These are phyloP conservation scores for Fusarium haematococcum DNA, from an alignment of 2,329 filamentous ascomycete genomes.

Conservation along the genomic window DNA sequence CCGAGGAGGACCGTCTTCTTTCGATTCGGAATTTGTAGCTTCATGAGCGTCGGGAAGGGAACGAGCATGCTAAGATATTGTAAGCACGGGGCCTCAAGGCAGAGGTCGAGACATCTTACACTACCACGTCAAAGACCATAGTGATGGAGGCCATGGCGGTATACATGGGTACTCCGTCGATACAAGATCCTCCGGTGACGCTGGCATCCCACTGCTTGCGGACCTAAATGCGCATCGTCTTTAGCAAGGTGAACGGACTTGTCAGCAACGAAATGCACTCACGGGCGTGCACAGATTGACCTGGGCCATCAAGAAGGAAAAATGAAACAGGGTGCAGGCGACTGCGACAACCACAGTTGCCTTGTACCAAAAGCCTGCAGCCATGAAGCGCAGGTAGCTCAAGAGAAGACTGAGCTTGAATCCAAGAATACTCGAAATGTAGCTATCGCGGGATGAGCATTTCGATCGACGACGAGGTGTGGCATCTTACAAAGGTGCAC, in stretches of 20 bases:
- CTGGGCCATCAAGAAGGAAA: slow-evolving; percentile 52
- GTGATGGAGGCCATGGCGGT: slow-evolving; percentile 55
- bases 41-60: slow-evolving; percentile 55
- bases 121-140: slow-evolving; percentile 55
- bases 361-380: slow-evolving; percentile 49
- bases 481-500: slow-evolving; percentile 54
- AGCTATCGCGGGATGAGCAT: slow-evolving; percentile 43
- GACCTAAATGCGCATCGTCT: background rate
- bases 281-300: slow-evolving; percentile 53
- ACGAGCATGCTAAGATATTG: slow-evolving; percentile 50
- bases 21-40: slow-evolving; percentile 51
- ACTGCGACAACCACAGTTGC: slow-evolving; percentile 50
- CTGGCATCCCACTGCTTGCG: slow-evolving; percentile 56
- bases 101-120: slow-evolving; percentile 46
- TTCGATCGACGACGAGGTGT: background rate
- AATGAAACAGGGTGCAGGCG: slow-evolving; percentile 52
- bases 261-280: background rate
- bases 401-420: slow-evolving; percentile 61
- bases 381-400: slow-evolving; percentile 59
- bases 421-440: slow-evolving; percentile 56
- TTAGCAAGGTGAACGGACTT: background rate
- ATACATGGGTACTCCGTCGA: slow-evolving; percentile 56
- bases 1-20: slow-evolving; percentile 57
- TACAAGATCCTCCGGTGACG: slow-evolving; percentile 52
- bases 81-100: background rate